phyloP scores from a whole-genome alignment of 1,284 basidiomycete genomes.

The Apiotrichum sp. region DNA sequence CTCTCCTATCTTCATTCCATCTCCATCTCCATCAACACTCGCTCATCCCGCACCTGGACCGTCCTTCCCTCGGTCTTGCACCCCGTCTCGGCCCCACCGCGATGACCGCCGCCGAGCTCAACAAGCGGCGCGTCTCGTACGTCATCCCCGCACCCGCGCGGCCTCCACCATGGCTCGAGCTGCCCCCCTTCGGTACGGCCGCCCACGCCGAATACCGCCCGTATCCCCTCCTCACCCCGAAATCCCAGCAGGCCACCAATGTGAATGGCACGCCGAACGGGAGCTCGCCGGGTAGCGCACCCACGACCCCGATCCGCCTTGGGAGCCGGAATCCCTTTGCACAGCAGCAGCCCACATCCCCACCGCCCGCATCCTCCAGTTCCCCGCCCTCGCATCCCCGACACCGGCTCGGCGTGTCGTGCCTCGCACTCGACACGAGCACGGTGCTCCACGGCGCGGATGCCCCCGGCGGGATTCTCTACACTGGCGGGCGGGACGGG shows the following conservation, averaged over 20 bases:
- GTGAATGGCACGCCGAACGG: constrained; percentile 6
- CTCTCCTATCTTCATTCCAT: no score
- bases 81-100: not conserved
- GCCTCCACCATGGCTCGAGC: constrained; percentile 59
- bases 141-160: constrained; percentile 66
- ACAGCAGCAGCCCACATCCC: constrained; percentile 8
- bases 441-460: constrained; percentile 61
- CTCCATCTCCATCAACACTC: no score
- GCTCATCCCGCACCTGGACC: no score
- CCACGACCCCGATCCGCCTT: constrained; percentile 22
- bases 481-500: constrained; percentile 88
- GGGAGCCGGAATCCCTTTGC: constrained; percentile 11
- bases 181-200: constrained; percentile 61
- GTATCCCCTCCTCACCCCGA: constrained; percentile 59
- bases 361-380: constrained; percentile 17
- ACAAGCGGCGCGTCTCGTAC: constrained; percentile 65
- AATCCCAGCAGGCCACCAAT: constrained; percentile 4
- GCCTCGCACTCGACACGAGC: constrained; percentile 76
- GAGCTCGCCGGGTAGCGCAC: constrained; percentile 3
- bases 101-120: constrained; percentile 20
- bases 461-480: constrained; percentile 82
- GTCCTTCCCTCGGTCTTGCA: not conserved
- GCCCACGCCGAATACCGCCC: constrained; percentile 42
- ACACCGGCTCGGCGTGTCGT: constrained; percentile 79
- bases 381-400: constrained; percentile 53